Base-by-base conservation (phyloP, 2,329 filamentous ascomycete species). In the Clonostachys rhizophaga region DNA sequence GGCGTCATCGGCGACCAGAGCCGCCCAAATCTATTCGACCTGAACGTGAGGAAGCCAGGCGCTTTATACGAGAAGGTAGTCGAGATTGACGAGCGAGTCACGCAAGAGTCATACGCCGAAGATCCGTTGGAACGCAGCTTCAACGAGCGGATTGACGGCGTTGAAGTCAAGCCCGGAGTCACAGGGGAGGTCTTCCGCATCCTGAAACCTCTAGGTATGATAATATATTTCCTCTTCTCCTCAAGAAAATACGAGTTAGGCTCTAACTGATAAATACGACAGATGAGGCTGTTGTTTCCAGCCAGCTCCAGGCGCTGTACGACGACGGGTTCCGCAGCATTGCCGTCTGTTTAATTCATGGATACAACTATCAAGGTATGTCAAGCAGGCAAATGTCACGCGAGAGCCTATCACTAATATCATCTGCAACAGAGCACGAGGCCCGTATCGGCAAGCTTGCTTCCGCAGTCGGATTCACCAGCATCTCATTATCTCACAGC, bases 281-380 rank as follows among this genome's bases (percentile, higher is more conserved):
- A 30, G 49, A 47, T 30, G 71, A 77, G 48, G 63, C 68, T 2
- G 66, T 66, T 33, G 79, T 83, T 51, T 64, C 70, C 51, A 60
- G 69, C 34, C 78, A 86, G 54, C 59, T 88, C 33, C 71, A 84
- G 55, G 67, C 73, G 5, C 68, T 87, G 2, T 84, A 78, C 51
- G 74, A 81, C 46, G 68, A 75, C 9, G 84, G 84, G 1, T 72
- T 86, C 53, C 72, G 72, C 52, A 86, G 83, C 54, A 80, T 89
- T 50, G 84, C 84, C 5, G 83, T 89, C 12, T 87, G 83, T 54
- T 66, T 89, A 46, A 84, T 87, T 75, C 85, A 89, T 58, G 80
- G 81, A 18, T 88, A 89, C 58, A 87, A 83, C 4, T 89, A 81
- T 57, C 83, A 83, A 30, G 24, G 24, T 30, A 30, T 10, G 24